Percentiles rank a stretch among this genome's conserved stretches.
Conservation (phyloP, 1,284 basidiomycete species). For the Sutorius eximius region DNA sequence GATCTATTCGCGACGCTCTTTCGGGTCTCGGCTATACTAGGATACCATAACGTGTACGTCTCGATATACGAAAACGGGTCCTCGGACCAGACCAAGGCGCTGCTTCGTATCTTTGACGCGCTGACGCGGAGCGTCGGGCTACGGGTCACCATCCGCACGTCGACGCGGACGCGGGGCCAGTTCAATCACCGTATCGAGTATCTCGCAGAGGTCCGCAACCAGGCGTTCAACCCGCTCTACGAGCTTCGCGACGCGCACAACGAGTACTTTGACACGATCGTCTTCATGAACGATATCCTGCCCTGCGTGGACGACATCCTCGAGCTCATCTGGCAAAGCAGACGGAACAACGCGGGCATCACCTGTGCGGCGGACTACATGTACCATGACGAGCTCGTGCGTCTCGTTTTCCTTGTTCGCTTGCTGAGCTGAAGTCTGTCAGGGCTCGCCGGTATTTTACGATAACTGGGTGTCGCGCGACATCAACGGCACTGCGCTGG, state of each 20-base stretch:
- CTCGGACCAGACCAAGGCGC: slow-evolving; percentile 92
- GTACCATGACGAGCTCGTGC: slow-evolving; percentile 90
- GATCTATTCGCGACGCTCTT: slow-evolving; percentile 96
- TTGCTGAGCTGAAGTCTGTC: background rate
- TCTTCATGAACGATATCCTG: slow-evolving; percentile 98
- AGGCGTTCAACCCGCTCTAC: slow-evolving; percentile 89
- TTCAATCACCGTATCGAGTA: slow-evolving; percentile 99
- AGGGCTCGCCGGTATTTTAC: slow-evolving; percentile 84
- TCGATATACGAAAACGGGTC: slow-evolving; percentile 98
- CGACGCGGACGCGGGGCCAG: slow-evolving; percentile 87
- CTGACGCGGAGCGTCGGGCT: slow-evolving; percentile 86
- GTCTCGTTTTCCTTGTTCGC: background rate
- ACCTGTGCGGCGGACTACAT: slow-evolving; percentile 97
- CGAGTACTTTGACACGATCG: slow-evolving; percentile 90
- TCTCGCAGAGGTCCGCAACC: slow-evolving; percentile 93
- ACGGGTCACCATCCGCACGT: slow-evolving; percentile 87
- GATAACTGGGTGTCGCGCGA: slow-evolving; percentile 98
- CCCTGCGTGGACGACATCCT: slow-evolving; percentile 94
- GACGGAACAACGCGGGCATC: slow-evolving; percentile 91
- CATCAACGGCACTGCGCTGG: slow-evolving; percentile 94
- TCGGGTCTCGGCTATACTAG: slow-evolving; percentile 83
- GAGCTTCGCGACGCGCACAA: slow-evolving; percentile 87
- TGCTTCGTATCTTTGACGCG: slow-evolving; percentile 90
- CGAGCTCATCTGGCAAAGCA: slow-evolving; percentile 92
- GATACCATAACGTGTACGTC: slow-evolving; percentile 94